phyloP scores from a whole-genome alignment of 352 stramenopile genomes.

The Pythium myriotylum region DNA sequence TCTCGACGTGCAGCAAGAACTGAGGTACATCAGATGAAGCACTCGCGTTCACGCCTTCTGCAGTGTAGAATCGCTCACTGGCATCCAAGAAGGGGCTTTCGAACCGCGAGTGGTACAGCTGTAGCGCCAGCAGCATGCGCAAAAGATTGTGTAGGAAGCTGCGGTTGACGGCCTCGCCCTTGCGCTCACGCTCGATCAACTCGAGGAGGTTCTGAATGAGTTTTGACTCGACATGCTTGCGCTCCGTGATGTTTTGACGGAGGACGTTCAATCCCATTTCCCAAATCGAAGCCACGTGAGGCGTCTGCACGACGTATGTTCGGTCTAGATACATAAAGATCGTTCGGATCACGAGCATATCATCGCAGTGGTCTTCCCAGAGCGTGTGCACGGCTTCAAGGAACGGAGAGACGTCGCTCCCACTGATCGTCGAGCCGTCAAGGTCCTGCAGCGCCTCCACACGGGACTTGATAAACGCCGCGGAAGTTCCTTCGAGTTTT shows the following conservation, averaged over 20 bases:
- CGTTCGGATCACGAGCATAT: conserved; percentile 92
- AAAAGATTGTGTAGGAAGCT: conserved; percentile 81
- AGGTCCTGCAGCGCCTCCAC: conserved; percentile 65
- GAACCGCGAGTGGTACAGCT: conserved; percentile 87
- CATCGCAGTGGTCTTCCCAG: conserved; percentile 91
- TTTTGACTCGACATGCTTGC: conserved; percentile 60
- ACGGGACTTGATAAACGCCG: conserved; percentile 55
- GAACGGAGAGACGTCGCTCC: conserved; percentile 69
- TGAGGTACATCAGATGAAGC: conserved; percentile 73
- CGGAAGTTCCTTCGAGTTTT: conserved; percentile 70
- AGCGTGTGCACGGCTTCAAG: conserved; percentile 74
- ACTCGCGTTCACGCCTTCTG: conserved; percentile 68
- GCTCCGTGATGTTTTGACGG: conserved; percentile 59
- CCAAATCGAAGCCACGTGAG: conserved; percentile 88
- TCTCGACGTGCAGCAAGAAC: conserved; percentile 90
- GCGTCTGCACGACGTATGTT: conserved; percentile 88
- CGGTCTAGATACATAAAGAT: conserved; percentile 94
- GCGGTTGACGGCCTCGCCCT: conserved; percentile 86
- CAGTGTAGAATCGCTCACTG: conserved; percentile 85
- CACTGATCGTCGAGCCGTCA: conserved; percentile 22
- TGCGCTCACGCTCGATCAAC: conserved; percentile 88
- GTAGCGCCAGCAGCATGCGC: conserved; percentile 82
- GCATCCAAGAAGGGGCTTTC: conserved; percentile 86
- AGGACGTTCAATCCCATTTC: conserved; percentile 88
- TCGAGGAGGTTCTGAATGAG: conserved; percentile 76